Evolutionary conservation across 768 basidiomycete species (phyloP).

Genomic region (Panaeolus papilionaceus): DNA sequence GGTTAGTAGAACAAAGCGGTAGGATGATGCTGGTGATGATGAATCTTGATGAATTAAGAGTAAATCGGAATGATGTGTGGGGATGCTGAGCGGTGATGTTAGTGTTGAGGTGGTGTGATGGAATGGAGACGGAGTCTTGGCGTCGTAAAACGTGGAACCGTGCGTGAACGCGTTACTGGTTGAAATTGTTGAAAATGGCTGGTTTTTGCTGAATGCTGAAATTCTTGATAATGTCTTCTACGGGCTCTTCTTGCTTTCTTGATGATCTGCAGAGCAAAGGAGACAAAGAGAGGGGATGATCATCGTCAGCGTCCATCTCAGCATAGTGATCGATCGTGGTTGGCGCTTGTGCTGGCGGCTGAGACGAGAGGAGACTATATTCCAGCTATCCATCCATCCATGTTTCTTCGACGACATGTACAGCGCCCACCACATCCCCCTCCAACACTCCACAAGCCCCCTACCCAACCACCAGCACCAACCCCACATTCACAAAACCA

Average conservation of each 20-base stretch:
- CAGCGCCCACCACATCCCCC: neutral
- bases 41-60: neutral
- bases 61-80: neutral
- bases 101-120: too few relatives aligned
- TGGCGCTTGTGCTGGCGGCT: too few relatives aligned
- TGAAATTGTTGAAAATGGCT: neutral
- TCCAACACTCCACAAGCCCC: neutral
- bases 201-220: neutral
- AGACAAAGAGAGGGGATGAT: too few relatives aligned
- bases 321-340: neutral
- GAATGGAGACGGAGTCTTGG: neutral
- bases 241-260: too few relatives aligned
- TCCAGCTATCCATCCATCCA: neutral
- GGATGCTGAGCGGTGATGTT: neutral
- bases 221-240: neutral
- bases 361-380: too few relatives aligned
- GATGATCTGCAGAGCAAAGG: too few relatives aligned
- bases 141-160: neutral
- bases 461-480: neutral
- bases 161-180: neutral
- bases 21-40: neutral
- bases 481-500: neutral
- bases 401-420: too few relatives aligned
- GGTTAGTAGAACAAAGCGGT: neutral
- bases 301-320: too few relatives aligned